Percentiles rank a stretch among this genome's conserved stretches.
Conservation (phyloP, 352 stramenopile species). For the Phytophthora aleatoria region DNA sequence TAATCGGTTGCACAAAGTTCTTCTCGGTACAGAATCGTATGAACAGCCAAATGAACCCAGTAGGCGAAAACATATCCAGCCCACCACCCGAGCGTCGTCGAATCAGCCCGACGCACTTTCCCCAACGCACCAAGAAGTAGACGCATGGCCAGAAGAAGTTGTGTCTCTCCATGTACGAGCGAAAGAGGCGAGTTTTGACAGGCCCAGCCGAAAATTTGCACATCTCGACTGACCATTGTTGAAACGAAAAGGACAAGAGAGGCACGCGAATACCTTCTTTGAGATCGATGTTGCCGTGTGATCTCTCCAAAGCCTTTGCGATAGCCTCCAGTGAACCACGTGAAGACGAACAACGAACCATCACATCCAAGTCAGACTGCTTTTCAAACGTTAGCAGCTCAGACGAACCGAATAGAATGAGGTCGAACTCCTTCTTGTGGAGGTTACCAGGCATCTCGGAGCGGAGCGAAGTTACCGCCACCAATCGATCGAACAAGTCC, state of each 20-base stretch:
- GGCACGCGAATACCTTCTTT: conserved; percentile 62
- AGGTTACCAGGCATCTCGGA: conserved; percentile 45
- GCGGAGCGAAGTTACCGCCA: conserved; percentile 52
- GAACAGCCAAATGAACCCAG: conserved; percentile 81
- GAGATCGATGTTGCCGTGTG: conserved; percentile 43
- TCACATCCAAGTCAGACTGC: conserved; percentile 77
- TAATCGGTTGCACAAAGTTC: conserved; percentile 50
- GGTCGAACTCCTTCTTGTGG: conserved; percentile 46
- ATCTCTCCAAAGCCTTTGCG: conserved; percentile 33
- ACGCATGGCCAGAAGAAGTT: conserved; percentile 79
- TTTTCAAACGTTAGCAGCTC: conserved; percentile 76
- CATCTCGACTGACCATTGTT: conserved; percentile 74
- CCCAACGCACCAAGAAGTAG: conserved; percentile 78
- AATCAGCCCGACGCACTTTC: conserved; percentile 71
- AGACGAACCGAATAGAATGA: conserved; percentile 76
- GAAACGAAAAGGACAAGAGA: conserved; percentile 63
- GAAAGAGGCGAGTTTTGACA: conserved; percentile 73
- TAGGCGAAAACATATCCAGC: conserved; percentile 59
- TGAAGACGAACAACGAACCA: conserved; percentile 35
- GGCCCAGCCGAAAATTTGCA: conserved; percentile 61
- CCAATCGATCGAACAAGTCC: conserved; percentile 68
- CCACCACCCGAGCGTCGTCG: conserved; percentile 55
- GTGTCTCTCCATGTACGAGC: conserved; percentile 68
- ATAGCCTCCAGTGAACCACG: conserved; percentile 40
- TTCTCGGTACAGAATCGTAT: conserved; percentile 63